Conservation (phyloP, 768 basidiomycete species). For the Trametes cubensis region DNA sequence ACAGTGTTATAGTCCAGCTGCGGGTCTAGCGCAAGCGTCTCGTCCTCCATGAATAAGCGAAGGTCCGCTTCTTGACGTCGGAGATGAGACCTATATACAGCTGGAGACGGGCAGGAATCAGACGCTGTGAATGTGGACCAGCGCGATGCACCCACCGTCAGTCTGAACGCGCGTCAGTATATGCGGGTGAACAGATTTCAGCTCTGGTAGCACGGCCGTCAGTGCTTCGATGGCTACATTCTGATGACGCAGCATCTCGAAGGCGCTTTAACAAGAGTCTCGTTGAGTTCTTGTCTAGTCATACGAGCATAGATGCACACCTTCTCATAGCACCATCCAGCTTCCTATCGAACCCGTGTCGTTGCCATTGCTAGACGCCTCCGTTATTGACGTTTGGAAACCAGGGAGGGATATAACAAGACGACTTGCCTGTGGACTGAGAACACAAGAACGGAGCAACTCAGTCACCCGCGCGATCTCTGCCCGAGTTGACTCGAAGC, state of each 20-base stretch:
- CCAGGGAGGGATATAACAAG: no score
- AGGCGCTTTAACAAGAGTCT: conserved; percentile 56
- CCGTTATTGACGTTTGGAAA: no score
- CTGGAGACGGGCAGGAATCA: conserved; percentile 38
- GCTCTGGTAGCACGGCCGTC: conserved; percentile 46
- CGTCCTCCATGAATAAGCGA: conserved; percentile 73
- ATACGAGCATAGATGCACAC: conserved; percentile 28
- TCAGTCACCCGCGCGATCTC: conserved; percentile 40
- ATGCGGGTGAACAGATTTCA: conserved; percentile 51
- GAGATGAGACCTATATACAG: conserved; percentile 63
- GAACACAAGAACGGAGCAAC: conserved; percentile 36
- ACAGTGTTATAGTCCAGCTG: conserved; percentile 69
- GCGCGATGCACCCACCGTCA: conserved; percentile 54
- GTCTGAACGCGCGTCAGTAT: conserved; percentile 65
- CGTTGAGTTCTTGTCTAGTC: not conserved
- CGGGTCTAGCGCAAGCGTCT: conserved; percentile 68
- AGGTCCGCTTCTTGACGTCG: conserved; percentile 77
- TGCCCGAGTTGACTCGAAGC: conserved; percentile 37
- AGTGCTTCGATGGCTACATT: conserved; percentile 50
- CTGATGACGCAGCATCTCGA: conserved; percentile 68
- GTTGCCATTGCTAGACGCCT: conserved; percentile 43
- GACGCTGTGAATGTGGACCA: not conserved
- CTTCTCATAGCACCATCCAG: conserved; percentile 49
- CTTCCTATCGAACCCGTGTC: conserved; percentile 43
- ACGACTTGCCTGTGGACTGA: conserved; percentile 47